Conservation (phyloP, 1,284 basidiomycete species). For the Ceratobasidium sp. region DNA sequence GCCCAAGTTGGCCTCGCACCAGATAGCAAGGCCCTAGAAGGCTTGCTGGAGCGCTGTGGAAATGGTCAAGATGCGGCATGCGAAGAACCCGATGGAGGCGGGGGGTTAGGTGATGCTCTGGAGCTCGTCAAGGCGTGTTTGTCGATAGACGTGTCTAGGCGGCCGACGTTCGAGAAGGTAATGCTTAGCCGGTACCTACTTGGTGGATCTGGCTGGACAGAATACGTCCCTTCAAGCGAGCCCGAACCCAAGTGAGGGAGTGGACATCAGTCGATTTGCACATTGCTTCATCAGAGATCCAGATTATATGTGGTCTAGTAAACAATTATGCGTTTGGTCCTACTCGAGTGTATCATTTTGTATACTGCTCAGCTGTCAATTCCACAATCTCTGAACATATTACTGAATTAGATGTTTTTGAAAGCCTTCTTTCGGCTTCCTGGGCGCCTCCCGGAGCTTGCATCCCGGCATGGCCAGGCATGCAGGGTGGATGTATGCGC, state of each 20-base stretch:
- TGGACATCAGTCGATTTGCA: not conserved
- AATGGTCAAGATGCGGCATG: conserved; percentile 62
- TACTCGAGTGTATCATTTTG: conserved; percentile 29
- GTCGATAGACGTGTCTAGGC: conserved; percentile 71
- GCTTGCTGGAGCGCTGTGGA: conserved; percentile 61
- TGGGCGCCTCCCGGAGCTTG: conserved; percentile 9
- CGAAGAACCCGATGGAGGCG: conserved; percentile 78
- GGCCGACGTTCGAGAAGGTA: conserved; percentile 86
- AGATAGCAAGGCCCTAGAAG: conserved; percentile 64
- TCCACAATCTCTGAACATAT: not conserved
- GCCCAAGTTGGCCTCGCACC: conserved; percentile 78
- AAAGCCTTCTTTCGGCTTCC: not conserved
- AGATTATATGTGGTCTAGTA: conserved; percentile 13
- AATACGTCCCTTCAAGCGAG: conserved; percentile 16
- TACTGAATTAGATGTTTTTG: not conserved
- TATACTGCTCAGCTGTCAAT: conserved; percentile 24
- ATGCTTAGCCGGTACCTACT: conserved; percentile 80
- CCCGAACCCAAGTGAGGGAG: conserved; percentile 30
- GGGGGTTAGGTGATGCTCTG: conserved; percentile 82
- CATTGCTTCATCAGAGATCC: not conserved
- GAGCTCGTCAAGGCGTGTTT: conserved; percentile 83
- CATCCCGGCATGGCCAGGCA: conserved; percentile 15
- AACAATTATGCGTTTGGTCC: conserved; percentile 13
- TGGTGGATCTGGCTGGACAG: conserved; percentile 72
- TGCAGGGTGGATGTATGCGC: conserved; percentile 22